These are phyloP conservation scores for Iberis pinnata DNA, from an alignment of 345 rosid species.

Conservation along the genomic window DNA sequence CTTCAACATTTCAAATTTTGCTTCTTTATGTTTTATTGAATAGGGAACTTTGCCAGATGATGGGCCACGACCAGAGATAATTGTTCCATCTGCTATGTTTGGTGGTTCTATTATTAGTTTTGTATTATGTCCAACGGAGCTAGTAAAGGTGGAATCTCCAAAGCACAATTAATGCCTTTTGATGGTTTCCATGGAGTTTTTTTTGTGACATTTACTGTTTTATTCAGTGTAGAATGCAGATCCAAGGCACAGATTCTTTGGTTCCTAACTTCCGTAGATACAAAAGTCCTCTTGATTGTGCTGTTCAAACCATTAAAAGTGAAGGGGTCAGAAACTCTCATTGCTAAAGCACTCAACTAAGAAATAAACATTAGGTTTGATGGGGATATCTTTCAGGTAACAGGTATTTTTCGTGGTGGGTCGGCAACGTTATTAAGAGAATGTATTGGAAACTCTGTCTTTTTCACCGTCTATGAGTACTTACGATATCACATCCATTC, in stretches of 20 bases:
- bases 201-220: slow-evolving; percentile 32
- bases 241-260: slow-evolving; percentile 78
- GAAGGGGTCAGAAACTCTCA: slow-evolving; percentile 73
- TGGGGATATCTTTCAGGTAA: slow-evolving; percentile 50
- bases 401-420: slow-evolving; percentile 90
- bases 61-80: slow-evolving; percentile 48
- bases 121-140: slow-evolving; percentile 77
- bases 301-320: slow-evolving; percentile 55
- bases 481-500: slow-evolving; percentile 62
- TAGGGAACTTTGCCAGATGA: slow-evolving; percentile 52
- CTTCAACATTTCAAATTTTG: not conserved
- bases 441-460: slow-evolving; percentile 67
- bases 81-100: slow-evolving; percentile 88
- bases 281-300: slow-evolving; percentile 74
- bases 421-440: slow-evolving; percentile 72
- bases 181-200: slow-evolving; percentile 24
- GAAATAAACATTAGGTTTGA: slow-evolving; percentile 25
- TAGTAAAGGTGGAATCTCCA: slow-evolving; percentile 55
- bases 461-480: slow-evolving; percentile 74
- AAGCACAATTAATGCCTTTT: not conserved
- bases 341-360: not conserved
- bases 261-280: slow-evolving; percentile 59
- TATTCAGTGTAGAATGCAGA: slow-evolving; percentile 96
- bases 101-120: slow-evolving; percentile 91
- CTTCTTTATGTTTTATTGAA: slow-evolving; percentile 1